Conservation (phyloP, 1,284 basidiomycete species). For the Naganishia liquefaciens region DNA sequence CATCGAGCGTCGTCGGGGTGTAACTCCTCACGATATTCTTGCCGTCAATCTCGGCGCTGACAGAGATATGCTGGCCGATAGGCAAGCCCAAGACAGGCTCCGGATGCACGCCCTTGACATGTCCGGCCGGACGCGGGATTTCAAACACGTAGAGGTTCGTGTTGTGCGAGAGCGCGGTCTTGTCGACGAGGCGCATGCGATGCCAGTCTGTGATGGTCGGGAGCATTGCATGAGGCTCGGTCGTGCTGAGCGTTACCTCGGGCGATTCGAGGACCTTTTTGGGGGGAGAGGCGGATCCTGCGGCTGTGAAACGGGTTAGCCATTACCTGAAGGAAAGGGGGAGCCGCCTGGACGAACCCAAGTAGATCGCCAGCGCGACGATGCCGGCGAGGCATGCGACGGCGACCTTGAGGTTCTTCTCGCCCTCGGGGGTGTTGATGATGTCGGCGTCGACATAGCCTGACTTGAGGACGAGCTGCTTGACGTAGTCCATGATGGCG, state of each 20-base stretch:
- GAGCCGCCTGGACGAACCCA: not conserved
- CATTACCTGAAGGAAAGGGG: not conserved
- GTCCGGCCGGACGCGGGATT: slow-evolving; percentile 34
- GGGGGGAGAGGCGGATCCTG: slow-evolving; percentile 4
- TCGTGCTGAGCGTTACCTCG: slow-evolving; percentile 19
- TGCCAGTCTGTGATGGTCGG: slow-evolving; percentile 63
- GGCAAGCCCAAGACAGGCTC: slow-evolving; percentile 80
- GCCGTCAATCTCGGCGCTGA: slow-evolving; percentile 85
- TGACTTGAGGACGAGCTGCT: slow-evolving; percentile 16
- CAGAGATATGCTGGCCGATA: slow-evolving; percentile 92
- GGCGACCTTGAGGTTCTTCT: slow-evolving; percentile 29
- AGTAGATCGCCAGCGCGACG: slow-evolving; percentile 17
- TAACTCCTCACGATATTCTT: slow-evolving; percentile 89
- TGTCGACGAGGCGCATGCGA: slow-evolving; percentile 76
- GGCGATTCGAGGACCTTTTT: slow-evolving; percentile 20
- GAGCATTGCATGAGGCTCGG: slow-evolving; percentile 27
- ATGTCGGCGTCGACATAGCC: slow-evolving; percentile 15
- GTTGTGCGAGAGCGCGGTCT: slow-evolving; percentile 87
- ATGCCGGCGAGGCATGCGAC: slow-evolving; percentile 23
- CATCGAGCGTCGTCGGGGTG: slow-evolving; percentile 87
- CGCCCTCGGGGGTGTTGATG: slow-evolving; percentile 22
- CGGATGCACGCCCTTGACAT: slow-evolving; percentile 27
- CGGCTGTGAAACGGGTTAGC: not conserved
- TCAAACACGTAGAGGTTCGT: slow-evolving; percentile 73
- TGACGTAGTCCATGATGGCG: slow-evolving; percentile 18